A percentile compares a stretch with the other conserved stretches of the same genome.
These are phyloP conservation scores for Chaetomidium leptoderma DNA, from an alignment of 495 filamentous ascomycete species.

Conservation along the genomic window DNA sequence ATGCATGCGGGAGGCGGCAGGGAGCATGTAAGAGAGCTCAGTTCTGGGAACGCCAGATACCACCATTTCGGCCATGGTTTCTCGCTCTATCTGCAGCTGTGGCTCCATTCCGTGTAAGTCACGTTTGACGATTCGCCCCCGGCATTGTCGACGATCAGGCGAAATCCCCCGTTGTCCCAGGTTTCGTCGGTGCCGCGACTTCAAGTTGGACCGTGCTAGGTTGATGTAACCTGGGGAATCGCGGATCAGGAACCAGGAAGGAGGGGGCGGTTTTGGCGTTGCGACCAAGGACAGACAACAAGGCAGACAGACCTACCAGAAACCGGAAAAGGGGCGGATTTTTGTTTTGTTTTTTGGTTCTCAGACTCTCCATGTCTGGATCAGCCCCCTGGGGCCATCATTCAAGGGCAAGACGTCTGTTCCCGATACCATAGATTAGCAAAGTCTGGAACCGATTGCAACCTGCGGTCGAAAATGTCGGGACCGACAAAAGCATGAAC, in stretches of 20 bases:
- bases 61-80: too few relatives aligned
- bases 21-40: not conserved
- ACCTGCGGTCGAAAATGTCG: not conserved
- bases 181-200: too few relatives aligned
- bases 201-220: too few relatives aligned
- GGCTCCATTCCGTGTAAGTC: too few relatives aligned
- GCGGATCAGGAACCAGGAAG: not conserved
- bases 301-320: not conserved
- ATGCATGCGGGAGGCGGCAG: constrained; percentile 12
- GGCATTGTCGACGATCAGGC: not conserved
- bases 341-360: too few relatives aligned
- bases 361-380: constrained; percentile 9
- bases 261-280: not conserved
- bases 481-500: not conserved
- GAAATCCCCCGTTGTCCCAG: not conserved
- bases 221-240: constrained; percentile 7
- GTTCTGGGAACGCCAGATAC: not conserved
- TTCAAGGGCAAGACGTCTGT: constrained; percentile 7
- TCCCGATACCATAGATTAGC: constrained; percentile 22
- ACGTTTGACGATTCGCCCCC: not conserved
- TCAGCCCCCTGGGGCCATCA: not conserved
- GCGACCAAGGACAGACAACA: not conserved
- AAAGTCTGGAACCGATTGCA: constrained; percentile 21
- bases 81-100: too few relatives aligned
- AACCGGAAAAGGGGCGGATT: not conserved